phyloP scores from a whole-genome alignment of 352 stramenopile genomes.

The Globisporangium spinosum region DNA sequence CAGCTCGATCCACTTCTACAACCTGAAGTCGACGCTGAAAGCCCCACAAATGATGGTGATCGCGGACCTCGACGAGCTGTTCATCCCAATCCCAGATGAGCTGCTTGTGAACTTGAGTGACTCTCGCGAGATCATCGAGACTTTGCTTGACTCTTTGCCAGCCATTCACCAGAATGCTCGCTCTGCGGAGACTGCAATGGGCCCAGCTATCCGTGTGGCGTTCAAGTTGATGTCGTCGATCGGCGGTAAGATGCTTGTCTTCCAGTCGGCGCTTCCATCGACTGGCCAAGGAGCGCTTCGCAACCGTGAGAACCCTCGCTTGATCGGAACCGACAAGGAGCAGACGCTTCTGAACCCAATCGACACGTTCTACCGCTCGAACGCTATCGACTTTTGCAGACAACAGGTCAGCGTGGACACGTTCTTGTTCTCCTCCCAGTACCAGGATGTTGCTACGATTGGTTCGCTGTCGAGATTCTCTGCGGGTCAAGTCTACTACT shows the following conservation, averaged over 20 bases:
- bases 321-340: slow-evolving; percentile 86
- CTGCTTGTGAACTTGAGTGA: slow-evolving; percentile 97
- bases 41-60: slow-evolving; percentile 89
- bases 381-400: slow-evolving; percentile 95
- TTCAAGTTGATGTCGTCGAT: slow-evolving; percentile 95
- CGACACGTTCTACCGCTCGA: slow-evolving; percentile 89
- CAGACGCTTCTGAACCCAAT: slow-evolving; percentile 89
- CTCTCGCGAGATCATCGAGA: slow-evolving; percentile 91
- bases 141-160: slow-evolving; percentile 94
- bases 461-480: slow-evolving; percentile 94
- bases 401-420: slow-evolving; percentile 99
- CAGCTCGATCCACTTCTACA: slow-evolving; percentile 87
- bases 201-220: slow-evolving; percentile 91
- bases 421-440: slow-evolving; percentile 95
- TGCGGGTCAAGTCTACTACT: slow-evolving; percentile 96
- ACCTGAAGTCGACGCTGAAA: slow-evolving; percentile 84
- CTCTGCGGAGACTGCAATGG: slow-evolving; percentile 75
- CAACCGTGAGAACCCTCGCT: slow-evolving; percentile 80
- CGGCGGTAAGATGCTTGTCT: slow-evolving; percentile 88
- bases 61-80: slow-evolving; percentile 83
- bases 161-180: slow-evolving; percentile 83
- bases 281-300: slow-evolving; percentile 71
- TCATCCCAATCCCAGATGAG: slow-evolving; percentile 93
- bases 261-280: slow-evolving; percentile 81
- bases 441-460: slow-evolving; percentile 96